Evolutionary conservation across 2,329 filamentous ascomycete genomes (phyloP).

Genomic region (Paracoccidioides brasiliensis): DNA sequence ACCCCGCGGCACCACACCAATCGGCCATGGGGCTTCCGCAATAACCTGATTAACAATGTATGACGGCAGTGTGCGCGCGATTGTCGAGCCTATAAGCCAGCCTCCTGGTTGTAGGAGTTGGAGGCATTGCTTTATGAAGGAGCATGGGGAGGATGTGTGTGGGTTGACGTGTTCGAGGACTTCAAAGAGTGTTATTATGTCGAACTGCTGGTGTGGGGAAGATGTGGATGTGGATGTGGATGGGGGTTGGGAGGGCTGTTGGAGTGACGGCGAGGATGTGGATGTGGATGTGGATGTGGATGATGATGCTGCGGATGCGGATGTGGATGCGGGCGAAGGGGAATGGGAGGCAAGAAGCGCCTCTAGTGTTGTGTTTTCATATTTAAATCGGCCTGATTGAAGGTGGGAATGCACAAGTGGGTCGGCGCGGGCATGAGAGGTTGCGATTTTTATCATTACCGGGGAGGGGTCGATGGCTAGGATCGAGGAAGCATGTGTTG

Average conservation of each 20-base stretch:
- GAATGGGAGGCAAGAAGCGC: conserved; percentile 23
- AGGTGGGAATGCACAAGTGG: conserved; percentile 45
- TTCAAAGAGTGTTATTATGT: conserved; percentile 81
- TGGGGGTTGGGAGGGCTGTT: background rate
- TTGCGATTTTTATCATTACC: conserved; percentile 47
- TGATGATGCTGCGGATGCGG: conserved; percentile 8
- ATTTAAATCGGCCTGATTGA: conserved; percentile 48
- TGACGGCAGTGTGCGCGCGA: conserved; percentile 74
- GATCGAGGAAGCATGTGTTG: conserved; percentile 29
- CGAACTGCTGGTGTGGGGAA: conserved; percentile 38
- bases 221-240: background rate
- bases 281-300: background rate
- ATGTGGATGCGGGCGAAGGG: background rate
- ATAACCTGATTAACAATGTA: conserved; percentile 88
- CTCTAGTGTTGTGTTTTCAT: conserved; percentile 68
- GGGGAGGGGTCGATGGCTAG: conserved; percentile 35
- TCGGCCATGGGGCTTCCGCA: conserved; percentile 61
- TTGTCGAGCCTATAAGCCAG: conserved; percentile 86
- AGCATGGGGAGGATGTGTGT: conserved; percentile 53
- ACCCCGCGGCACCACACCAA: conserved; percentile 71
- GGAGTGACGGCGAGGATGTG: background rate
- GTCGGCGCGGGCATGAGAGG: conserved; percentile 60
- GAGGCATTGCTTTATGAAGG: conserved; percentile 43
- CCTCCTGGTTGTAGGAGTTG: conserved; percentile 73
- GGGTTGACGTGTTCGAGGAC: conserved; percentile 82